A percentile compares a stretch with the other conserved stretches of the same genome.
Conservation (phyloP, 441 rosid species). For the Erysimum pusillum region DNA sequence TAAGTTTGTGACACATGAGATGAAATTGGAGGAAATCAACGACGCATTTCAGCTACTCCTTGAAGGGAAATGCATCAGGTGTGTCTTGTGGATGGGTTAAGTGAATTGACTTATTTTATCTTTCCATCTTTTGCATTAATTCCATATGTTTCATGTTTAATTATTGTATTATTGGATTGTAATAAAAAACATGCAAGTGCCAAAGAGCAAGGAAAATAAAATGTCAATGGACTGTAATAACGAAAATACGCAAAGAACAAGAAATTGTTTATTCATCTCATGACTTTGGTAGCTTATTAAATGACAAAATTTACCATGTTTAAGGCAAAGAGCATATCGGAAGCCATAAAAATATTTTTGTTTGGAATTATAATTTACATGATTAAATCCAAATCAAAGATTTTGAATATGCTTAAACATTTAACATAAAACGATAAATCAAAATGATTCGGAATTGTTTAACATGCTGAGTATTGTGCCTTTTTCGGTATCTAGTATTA, state of each 20-base stretch:
- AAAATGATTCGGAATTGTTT: no score
- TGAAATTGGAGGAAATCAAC: conserved; percentile 77
- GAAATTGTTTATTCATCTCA: neutral
- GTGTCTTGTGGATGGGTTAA: conserved; percentile 79
- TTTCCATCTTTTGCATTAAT: conserved; percentile 12
- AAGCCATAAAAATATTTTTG: no score
- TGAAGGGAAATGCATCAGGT: conserved; percentile 69
- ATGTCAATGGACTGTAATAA: neutral
- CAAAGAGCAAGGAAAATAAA: neutral
- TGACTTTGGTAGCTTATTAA: neutral
- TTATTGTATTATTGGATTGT: conserved; percentile 1
- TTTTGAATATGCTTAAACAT: no score
- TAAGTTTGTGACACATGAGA: conserved; percentile 82
- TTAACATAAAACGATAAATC: no score
- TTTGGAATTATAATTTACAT: no score
- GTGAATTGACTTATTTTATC: no score
- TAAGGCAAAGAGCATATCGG: neutral
- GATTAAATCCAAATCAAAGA: no score
- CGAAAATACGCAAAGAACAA: neutral
- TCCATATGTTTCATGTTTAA: neutral
- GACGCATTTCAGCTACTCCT: conserved; percentile 71
- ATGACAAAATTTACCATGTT: neutral
- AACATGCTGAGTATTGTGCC: no score
- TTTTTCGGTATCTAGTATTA: no score
- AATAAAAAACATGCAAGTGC: conserved; percentile 1